Base-by-base conservation (phyloP, 2,329 filamentous ascomycete genomes). In the Fusarium avenaceum region DNA sequence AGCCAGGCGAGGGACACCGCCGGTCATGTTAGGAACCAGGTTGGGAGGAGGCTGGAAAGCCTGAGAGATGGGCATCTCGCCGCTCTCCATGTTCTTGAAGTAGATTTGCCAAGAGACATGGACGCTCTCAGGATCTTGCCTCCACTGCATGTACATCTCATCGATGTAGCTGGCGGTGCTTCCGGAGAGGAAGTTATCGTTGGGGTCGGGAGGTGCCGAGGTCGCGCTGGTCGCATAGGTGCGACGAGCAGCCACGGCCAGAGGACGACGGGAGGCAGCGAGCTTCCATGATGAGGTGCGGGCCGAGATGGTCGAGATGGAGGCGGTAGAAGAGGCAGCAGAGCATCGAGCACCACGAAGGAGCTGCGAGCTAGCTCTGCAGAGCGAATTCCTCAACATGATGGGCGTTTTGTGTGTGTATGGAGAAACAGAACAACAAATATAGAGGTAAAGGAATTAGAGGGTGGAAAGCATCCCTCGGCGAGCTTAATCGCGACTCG, bases 91-190 rank as follows among this genome's bases (percentile, higher is more conserved):
- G 84, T 99, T 99, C 84, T 90, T 93, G 88, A 99, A 99, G 87
- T 99, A 99, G 78, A 96, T 90, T 84, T 97, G 95, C 96, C 96
- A 99, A 80, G 96, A 99, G 75, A 97, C 87, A 82, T 99, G 96
- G 62, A 99, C 96, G 78, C 93, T 97, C 75, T 89, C 87, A 52
- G 96, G 94, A 75, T 99, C 94, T 70, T 92, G 86, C 83, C 95
- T 97, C 96, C 96, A 99, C 79, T 94, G 90, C 84, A 97, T 85
- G 83, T 99, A 99, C 96, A 99, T 99, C 85, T 97, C 96, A 81
- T 99, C 96, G 79, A 99, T 93, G 84, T 99, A 99, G 85, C 97
- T 97, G 82, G 96, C 96, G 64, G 95, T 96, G 85, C 93, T 98
- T 72, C 96, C 96, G 69, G 94, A 93, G 65, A 99, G 88, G 86